Evolutionary conservation across 352 stramenopile genomes (phyloP).

Genomic region (Globisporangium irregulare): DNA sequence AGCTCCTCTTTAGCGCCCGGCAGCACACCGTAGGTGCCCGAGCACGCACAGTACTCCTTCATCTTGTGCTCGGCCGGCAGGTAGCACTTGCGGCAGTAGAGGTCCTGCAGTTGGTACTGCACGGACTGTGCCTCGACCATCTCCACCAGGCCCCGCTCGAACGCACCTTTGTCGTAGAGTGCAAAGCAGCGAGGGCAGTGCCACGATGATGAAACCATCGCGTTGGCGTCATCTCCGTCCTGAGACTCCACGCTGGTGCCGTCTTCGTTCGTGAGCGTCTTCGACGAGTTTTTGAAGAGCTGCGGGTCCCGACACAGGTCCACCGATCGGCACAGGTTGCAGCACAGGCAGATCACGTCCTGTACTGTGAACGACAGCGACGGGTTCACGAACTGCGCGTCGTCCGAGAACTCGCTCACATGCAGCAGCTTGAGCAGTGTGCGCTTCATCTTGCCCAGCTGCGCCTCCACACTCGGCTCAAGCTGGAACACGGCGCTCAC

Average conservation of each 20-base stretch:
- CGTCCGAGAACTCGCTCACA: constrained; percentile 70
- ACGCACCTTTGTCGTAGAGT: constrained; percentile 85
- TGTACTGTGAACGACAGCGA: constrained; percentile 94
- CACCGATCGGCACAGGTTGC: constrained; percentile 94
- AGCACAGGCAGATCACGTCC: constrained; percentile 96
- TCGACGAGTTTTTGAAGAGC: constrained; percentile 77
- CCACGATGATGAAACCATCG: constrained; percentile 57
- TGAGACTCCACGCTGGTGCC: constrained; percentile 14
- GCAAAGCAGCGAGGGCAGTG: constrained; percentile 92
- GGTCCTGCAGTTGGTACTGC: constrained; percentile 92
- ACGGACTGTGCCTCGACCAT: constrained; percentile 84
- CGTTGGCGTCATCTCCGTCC: constrained; percentile 4
- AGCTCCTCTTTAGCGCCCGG: constrained; percentile 18
- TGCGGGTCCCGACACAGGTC: constrained; percentile 95
- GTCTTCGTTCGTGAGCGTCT: constrained; percentile 22
- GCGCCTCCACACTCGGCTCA: constrained; percentile 88
- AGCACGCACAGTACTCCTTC: constrained; percentile 76
- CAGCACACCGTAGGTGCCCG: constrained; percentile 27
- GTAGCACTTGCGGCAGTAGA: constrained; percentile 79
- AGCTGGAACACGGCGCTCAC: constrained; percentile 92
- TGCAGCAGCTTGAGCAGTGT: constrained; percentile 86
- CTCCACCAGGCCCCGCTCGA: constrained; percentile 92
- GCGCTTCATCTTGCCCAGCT: constrained; percentile 90
- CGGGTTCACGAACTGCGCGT: constrained; percentile 92
- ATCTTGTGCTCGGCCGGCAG: constrained; percentile 78